Evolutionary conservation across 352 stramenopile genomes (phyloP), one percentile per base, ranked within the genome.

Genomic region (Globisporangium echinulatum): DNA sequence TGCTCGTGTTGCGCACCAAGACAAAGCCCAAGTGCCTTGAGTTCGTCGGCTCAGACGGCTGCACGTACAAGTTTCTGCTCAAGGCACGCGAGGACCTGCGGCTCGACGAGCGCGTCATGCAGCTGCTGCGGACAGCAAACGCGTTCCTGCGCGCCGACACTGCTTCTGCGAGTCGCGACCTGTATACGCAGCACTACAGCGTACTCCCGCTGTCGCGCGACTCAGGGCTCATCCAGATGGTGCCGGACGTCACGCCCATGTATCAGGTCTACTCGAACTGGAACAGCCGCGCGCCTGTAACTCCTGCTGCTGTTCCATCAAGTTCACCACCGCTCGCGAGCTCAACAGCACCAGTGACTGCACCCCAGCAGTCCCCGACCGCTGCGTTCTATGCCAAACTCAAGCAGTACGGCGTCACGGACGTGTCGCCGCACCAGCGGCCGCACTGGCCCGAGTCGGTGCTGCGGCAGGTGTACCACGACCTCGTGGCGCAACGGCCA

Each of bases 41-140:
- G 52, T 81, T 97, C 13, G 60, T 87, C 19, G 88, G 85, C 33
- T 90, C 78, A 1, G 73, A 96, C 57, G 89, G 89, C 1, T 59
- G 72, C 56, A 63, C 54, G 25, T 84, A 93, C 65, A 84, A 78
- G 14, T 96, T 95, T 52, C 61, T 97, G 50, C 68, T 96, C 1
- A 96, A 97, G 54, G 84, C 87, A 4, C 70, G 82, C 15, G 89
- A 97, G 67, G 89, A 97, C 61, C 66, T 97, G 38, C 85, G 85
- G 17, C 71, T 97, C 25, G 89, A 97, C 60, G 86, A 96, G 61
- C 78, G 89, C 5, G 81, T 97, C 52, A 97, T 97, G 89, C 89
- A 97, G 70, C 87, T 94, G 47, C 63, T 96, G 46, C 63, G 61
- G 37, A 79, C 81, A 39, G 75, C 82, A 17, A 96, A 96, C 60